Base-by-base conservation (phyloP, 2,329 filamentous ascomycete genomes). In the Graphilbum fragrans region DNA sequence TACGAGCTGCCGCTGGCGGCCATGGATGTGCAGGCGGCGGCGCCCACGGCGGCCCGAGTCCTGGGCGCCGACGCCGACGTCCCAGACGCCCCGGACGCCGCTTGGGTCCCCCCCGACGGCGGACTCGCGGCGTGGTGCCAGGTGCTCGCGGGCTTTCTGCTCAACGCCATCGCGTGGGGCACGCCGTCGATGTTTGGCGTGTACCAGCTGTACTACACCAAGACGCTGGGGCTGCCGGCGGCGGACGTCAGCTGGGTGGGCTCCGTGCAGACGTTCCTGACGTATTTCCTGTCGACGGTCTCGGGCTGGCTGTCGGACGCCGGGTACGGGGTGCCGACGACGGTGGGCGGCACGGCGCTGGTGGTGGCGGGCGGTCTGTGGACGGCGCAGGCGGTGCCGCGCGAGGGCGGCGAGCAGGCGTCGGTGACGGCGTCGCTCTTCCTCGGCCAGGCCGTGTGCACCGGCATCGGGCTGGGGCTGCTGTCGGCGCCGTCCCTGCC, bases 401-500 rank as follows among this genome's bases (percentile, higher is more conserved):
- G 29, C 29, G 14, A 14, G 8, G 12, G 5, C 14, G 74, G 73
- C 55, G 22, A 34, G 3, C 38, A 29, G 5, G 21, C 35, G 6
- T 9, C 27, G 5, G 22, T 38, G 3, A 34, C 35, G 5, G 21
- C 35, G 6, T 9, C 27, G 5, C 46, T 75, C 33, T 58, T 76
- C 31, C 58, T 77, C 12, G 58, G 68, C 1, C 73, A 77, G 52
- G 73, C 72, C 16, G 41, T 74, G 25, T 67, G 67, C 44, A 67
- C 68, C 6, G 74, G 74, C 0, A 54, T 77, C 14, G 74, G 74
- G 17, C 57, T 65, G 50, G 67, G 74, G 22, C 56, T 77, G 41
- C 60, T 77, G 56, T 71, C 72, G 55, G 65, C 69, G 51, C 64
- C 74, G 37, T 64, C 68, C 35, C 47, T 72, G 40, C 61, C 69